These are phyloP conservation scores for Mangifera indica DNA, from an alignment of 345 rosid genomes.

Conservation along the genomic window DNA sequence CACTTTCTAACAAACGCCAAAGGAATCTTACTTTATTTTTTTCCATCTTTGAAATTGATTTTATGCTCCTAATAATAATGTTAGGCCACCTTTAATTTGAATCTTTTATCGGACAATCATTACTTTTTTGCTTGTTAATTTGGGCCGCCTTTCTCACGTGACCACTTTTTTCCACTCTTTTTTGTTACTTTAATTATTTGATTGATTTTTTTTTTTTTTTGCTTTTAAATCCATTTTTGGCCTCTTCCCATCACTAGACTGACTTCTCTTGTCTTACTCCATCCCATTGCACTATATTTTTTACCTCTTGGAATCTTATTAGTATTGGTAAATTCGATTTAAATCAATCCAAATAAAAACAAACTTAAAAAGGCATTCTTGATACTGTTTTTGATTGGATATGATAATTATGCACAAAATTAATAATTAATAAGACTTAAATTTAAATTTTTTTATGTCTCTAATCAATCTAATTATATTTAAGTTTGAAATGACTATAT, in stretches of 20 bases:
- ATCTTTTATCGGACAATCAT: constrained; percentile 4
- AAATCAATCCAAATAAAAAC: too few relatives aligned
- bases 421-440: too few relatives aligned
- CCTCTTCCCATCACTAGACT: background rate
- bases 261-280: constrained; percentile 1
- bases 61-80: constrained; percentile 15
- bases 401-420: too few relatives aligned
- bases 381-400: too few relatives aligned
- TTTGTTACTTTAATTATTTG: background rate
- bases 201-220: too few relatives aligned
- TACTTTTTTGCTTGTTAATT: background rate
- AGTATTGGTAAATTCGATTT: too few relatives aligned
- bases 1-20: background rate
- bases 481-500: too few relatives aligned
- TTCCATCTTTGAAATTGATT: constrained; percentile 2
- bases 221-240: background rate
- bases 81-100: constrained; percentile 36
- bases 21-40: constrained; percentile 38
- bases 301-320: too few relatives aligned
- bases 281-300: too few relatives aligned
- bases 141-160: background rate
- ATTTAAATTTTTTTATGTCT: too few relatives aligned
- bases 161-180: background rate
- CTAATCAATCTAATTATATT: too few relatives aligned
- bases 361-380: too few relatives aligned